Evolutionary conservation across 2,329 filamentous ascomycete genomes (phyloP).

Genomic region (Lecanicillium sp.): DNA sequence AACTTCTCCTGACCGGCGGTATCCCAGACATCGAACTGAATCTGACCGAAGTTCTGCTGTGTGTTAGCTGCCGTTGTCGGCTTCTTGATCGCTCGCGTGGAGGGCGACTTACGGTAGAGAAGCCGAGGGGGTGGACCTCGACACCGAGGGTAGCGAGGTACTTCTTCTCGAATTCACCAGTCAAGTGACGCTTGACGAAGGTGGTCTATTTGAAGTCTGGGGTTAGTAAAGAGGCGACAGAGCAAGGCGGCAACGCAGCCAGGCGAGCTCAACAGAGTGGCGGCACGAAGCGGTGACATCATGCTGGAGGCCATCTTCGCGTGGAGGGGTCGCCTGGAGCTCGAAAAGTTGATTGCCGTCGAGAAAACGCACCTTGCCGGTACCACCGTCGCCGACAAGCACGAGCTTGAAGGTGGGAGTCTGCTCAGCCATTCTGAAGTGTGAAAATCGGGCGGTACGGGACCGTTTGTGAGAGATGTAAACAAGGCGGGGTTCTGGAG

Average conservation of each 20-base stretch:
- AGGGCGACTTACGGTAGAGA: conserved; percentile 77
- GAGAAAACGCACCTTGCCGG: conserved; percentile 74
- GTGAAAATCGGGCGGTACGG: conserved; percentile 18
- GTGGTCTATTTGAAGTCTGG: conserved; percentile 63
- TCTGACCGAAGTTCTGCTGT: conserved; percentile 78
- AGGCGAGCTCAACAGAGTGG: conserved; percentile 6
- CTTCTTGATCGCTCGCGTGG: conserved; percentile 11
- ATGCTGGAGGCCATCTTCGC: conserved; percentile 14
- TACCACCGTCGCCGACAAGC: conserved; percentile 98
- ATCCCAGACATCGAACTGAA: conserved; percentile 99
- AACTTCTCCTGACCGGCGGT: conserved; percentile 99
- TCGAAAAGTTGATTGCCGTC: conserved; percentile 14
- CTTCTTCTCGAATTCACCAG: conserved; percentile 99
- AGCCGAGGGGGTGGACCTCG: conserved; percentile 96
- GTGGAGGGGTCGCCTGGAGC: conserved; percentile 8
- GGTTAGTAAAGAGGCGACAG: conserved; percentile 15
- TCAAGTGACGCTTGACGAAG: conserved; percentile 99
- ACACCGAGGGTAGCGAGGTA: conserved; percentile 99
- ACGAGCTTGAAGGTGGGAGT: conserved; percentile 97
- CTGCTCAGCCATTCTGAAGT: conserved; percentile 55
- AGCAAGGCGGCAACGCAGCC: not conserved
- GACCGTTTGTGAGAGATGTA: conserved; percentile 33
- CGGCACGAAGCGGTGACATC: conserved; percentile 18
- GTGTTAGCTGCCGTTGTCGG: conserved; percentile 23
- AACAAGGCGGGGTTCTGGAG: conserved; percentile 41